Conservation (phyloP, 148 eudicot genomes). For the Arctostaphylos glauca region DNA sequence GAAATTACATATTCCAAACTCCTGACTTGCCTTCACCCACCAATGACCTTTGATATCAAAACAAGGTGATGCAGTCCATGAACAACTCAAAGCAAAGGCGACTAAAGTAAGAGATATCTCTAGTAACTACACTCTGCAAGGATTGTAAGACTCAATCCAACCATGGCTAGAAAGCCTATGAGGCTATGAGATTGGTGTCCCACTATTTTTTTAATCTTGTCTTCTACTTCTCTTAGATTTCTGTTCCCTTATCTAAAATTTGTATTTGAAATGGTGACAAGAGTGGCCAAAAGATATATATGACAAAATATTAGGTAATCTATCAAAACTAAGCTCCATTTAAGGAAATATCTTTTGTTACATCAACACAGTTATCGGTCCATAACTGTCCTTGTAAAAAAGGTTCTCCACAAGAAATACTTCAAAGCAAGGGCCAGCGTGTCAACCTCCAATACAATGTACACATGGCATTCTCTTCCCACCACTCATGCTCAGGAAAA, state of each 20-base stretch:
- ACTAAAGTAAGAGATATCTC: background rate
- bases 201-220: background rate
- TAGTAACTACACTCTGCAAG: background rate
- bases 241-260: background rate
- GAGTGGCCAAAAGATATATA: background rate
- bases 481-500: background rate
- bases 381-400: background rate
- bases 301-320: background rate
- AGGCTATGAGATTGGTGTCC: background rate
- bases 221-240: background rate
- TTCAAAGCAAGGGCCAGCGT: background rate
- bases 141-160: background rate
- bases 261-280: background rate
- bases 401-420: background rate
- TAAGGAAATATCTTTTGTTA: background rate
- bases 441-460: background rate
- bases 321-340: constrained; percentile 3
- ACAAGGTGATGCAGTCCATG: background rate
- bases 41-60: background rate
- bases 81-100: background rate
- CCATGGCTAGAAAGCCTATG: background rate
- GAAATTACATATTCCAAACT: background rate
- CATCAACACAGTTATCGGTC: background rate
- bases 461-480: constrained; percentile 4
- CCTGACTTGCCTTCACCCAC: background rate